A percentile compares a stretch with the other conserved stretches of the same genome.
Conservation (phyloP, 2,329 filamentous ascomycete species). For the Ophiostoma perfectum region DNA sequence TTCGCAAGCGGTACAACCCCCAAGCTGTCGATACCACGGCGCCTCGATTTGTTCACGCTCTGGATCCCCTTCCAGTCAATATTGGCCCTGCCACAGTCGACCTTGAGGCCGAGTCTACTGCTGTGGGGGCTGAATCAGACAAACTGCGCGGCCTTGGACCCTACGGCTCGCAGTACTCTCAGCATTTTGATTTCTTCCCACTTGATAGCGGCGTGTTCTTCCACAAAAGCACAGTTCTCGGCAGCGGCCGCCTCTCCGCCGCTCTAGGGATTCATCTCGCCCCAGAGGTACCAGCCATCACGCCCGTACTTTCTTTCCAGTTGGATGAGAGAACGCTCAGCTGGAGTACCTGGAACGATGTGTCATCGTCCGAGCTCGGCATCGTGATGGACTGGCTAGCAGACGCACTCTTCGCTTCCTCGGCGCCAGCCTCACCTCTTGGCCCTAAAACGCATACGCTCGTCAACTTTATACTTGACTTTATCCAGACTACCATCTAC, state of each 20-base stretch:
- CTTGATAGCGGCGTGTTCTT: slow-evolving; percentile 53
- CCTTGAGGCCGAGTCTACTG: neutral
- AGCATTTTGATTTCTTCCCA: slow-evolving; percentile 59
- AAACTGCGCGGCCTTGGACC: slow-evolving; percentile 53
- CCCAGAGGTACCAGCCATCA: neutral
- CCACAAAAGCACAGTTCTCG: slow-evolving; percentile 54
- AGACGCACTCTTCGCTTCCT: slow-evolving; percentile 14
- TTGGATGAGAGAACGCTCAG: slow-evolving; percentile 46
- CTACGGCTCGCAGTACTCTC: slow-evolving; percentile 56
- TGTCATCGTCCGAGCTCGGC: slow-evolving; percentile 56
- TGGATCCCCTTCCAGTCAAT: slow-evolving; percentile 44
- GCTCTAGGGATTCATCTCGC: slow-evolving; percentile 31
- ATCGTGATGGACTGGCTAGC: slow-evolving; percentile 54
- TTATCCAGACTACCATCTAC: slow-evolving; percentile 40
- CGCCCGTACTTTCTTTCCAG: slow-evolving; percentile 34
- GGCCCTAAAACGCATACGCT: slow-evolving; percentile 32
- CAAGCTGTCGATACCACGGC: slow-evolving; percentile 44
- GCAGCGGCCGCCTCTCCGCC: slow-evolving; percentile 45
- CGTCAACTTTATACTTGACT: slow-evolving; percentile 44
- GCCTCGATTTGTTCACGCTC: slow-evolving; percentile 48
- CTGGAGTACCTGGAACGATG: slow-evolving; percentile 55
- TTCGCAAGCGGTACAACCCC: slow-evolving; percentile 43
- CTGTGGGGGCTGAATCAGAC: slow-evolving; percentile 26
- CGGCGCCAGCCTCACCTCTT: neutral
- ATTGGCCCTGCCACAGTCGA: slow-evolving; percentile 8